Evolutionary conservation across 768 basidiomycete species (phyloP).

Genomic region (Postia placenta): DNA sequence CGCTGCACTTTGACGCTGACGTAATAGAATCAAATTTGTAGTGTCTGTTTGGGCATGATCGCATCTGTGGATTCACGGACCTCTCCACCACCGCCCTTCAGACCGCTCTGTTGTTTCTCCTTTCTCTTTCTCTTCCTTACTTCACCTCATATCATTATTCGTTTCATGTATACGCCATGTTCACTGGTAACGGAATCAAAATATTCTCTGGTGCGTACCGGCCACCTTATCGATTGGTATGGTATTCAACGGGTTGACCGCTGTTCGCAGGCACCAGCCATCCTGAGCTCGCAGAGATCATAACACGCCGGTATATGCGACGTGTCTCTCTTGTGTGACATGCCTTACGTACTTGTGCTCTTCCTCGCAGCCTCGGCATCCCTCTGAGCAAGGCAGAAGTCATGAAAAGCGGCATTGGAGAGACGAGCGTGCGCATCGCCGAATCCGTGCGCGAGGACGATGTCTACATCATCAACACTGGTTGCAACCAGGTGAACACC

Average conservation of each 20-base stretch:
- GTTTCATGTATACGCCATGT: constrained; percentile 33
- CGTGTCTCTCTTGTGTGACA: constrained; percentile 2
- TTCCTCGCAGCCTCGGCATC: constrained; percentile 68
- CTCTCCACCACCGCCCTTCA: constrained; percentile 3
- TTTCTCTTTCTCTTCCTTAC: constrained; percentile 9
- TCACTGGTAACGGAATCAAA: constrained; percentile 53
- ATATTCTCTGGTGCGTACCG: constrained; percentile 46
- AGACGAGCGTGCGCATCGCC: constrained; percentile 85
- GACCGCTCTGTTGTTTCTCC: constrained; percentile 3
- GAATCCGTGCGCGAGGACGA: constrained; percentile 98
- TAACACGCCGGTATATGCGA: constrained; percentile 87
- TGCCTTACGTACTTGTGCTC: constrained; percentile 1
- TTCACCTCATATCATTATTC: constrained; percentile 22
- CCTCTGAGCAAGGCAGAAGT: constrained; percentile 85
- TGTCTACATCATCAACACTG: constrained; percentile 97
- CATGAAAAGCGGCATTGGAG: constrained; percentile 83
- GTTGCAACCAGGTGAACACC: constrained; percentile 82
- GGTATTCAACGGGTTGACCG: background rate
- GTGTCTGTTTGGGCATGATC: background rate
- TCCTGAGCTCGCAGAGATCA: constrained; percentile 90
- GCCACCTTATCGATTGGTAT: constrained; percentile 3
- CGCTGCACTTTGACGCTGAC: background rate
- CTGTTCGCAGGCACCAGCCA: constrained; percentile 77
- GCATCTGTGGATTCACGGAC: background rate
- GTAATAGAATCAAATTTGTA: background rate